Conservation (phyloP, 2,329 filamentous ascomycete species). For the Verticillium dahliae region DNA sequence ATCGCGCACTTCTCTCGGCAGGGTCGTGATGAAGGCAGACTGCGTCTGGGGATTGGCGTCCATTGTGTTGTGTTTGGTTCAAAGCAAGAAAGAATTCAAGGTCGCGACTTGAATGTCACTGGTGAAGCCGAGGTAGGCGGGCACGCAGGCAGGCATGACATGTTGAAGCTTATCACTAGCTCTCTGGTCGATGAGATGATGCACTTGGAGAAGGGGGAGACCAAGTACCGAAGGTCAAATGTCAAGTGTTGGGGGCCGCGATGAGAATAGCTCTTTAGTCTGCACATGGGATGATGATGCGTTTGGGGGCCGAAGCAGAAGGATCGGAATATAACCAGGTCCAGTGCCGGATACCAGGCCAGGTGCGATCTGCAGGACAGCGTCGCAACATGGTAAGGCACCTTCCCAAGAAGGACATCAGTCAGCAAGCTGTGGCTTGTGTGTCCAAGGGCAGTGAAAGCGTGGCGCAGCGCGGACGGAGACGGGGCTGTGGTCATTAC, state of each 20-base stretch:
- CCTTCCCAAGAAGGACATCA: no score
- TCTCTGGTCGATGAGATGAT: no score
- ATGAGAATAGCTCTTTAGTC: background rate
- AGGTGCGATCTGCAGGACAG: no score
- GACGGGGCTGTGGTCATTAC: background rate
- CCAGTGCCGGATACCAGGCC: no score
- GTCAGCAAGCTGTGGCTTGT: no score
- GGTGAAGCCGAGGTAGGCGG: no score
- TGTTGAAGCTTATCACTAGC: background rate
- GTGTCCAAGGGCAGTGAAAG: background rate
- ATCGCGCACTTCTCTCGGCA: conserved; percentile 10
- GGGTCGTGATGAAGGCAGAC: conserved; percentile 3
- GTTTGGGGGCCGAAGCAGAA: background rate
- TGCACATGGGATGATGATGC: background rate
- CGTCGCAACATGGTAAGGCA: no score
- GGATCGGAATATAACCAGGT: no score
- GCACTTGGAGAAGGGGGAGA: background rate
- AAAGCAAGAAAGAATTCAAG: no score
- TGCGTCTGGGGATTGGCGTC: conserved; percentile 1
- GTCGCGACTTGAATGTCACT: no score
- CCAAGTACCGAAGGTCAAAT: background rate
- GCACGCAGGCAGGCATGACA: background rate
- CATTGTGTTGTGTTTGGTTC: background rate
- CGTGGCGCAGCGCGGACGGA: background rate
- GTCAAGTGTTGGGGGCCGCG: background rate